Conservation (phyloP, 2,329 filamentous ascomycete species). For the Aspergillus pseudoglaucus region DNA sequence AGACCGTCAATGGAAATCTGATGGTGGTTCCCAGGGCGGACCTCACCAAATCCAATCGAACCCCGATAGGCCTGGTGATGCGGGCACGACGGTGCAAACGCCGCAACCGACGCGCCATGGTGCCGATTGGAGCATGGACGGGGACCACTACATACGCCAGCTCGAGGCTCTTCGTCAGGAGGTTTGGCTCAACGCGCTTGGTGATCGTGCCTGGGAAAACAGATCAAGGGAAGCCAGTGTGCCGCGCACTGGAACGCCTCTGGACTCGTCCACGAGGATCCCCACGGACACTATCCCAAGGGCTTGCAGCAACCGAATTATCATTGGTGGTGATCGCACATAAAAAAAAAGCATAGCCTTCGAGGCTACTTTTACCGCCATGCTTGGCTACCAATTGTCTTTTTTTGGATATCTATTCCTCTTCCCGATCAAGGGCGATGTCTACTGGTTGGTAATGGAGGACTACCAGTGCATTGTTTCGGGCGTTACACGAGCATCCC, state of each 20-base stretch:
- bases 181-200: conserved; percentile 80
- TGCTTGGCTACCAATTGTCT: not conserved
- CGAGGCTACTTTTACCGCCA: too few species aligned
- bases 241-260: conserved; percentile 23
- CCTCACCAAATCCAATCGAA: conserved; percentile 10
- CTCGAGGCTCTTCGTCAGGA: conserved; percentile 80
- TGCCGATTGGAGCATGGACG: conserved; percentile 44
- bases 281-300: conserved; percentile 28
- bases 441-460: not conserved
- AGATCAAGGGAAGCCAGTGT: conserved; percentile 24
- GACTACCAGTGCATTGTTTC: conserved; percentile 17
- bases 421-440: not conserved
- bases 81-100: not conserved
- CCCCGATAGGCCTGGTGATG: not conserved
- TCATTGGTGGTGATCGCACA: conserved; percentile 36
- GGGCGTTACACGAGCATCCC: conserved; percentile 28
- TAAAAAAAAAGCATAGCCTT: too few species aligned
- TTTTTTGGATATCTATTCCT: not conserved
- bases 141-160: conserved; percentile 78
- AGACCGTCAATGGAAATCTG: conserved; percentile 26
- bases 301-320: conserved; percentile 33
- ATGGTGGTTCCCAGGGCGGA: conserved; percentile 23
- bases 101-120: conserved; percentile 18
- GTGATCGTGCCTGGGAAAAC: conserved; percentile 61
- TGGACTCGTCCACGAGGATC: conserved; percentile 26